Evolutionary conservation across 148 eudicot genomes (phyloP).

Genomic region (Salicornia ramosissima): DNA sequence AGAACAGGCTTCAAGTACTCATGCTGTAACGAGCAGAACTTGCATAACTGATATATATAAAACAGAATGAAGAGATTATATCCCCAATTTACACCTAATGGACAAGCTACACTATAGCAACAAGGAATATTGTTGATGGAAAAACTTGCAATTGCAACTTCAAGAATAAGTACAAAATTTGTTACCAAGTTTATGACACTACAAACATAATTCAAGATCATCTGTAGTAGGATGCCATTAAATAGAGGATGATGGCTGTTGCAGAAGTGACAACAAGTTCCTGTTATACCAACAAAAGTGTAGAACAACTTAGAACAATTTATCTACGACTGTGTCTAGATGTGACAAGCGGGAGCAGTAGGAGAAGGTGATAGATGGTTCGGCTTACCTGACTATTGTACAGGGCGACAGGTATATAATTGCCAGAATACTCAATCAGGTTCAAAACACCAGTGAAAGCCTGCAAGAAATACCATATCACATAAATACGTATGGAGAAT

Average conservation of each 20-base stretch:
- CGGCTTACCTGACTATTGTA: conserved; percentile 78
- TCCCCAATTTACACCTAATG: background rate
- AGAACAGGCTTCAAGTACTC: background rate
- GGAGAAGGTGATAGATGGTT: background rate
- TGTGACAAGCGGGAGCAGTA: background rate
- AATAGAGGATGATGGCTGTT: conserved; percentile 51
- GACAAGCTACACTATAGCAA: conserved; percentile 1
- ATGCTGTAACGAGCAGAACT: too few relatives aligned
- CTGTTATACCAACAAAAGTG: conserved; percentile 35
- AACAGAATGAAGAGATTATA: background rate
- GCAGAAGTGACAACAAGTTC: conserved; percentile 69
- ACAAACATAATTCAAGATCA: conserved; percentile 14
- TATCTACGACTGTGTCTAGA: background rate
- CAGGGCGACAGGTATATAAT: conserved; percentile 64
- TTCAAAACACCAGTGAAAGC: conserved; percentile 74
- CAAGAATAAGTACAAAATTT: conserved; percentile 13
- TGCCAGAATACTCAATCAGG: conserved; percentile 52
- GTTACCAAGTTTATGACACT: background rate
- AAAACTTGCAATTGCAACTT: background rate
- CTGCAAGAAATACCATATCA: conserved; percentile 37
- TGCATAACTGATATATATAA: background rate
- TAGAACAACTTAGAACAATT: background rate
- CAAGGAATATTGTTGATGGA: background rate
- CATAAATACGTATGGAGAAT: background rate
- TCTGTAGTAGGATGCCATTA: conserved; percentile 72